Percentiles rank a stretch among this genome's conserved stretches.
Evolutionary conservation across 371 early-diverging fungal species (phyloP).

Genomic region (Rhizopus microsporus): DNA sequence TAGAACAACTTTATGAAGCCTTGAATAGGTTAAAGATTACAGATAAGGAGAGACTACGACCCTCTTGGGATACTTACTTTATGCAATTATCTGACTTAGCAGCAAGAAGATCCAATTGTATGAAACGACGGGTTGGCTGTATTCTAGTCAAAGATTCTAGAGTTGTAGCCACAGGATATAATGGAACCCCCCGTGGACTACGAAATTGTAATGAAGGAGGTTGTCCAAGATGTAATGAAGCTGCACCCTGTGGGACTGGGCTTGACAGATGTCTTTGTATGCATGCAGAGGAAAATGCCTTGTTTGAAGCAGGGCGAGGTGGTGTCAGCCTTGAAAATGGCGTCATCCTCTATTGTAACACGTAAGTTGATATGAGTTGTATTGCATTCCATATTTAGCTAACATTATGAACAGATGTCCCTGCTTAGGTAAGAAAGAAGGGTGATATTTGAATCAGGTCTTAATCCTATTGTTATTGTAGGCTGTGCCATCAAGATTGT

Average conservation of each 20-base stretch:
- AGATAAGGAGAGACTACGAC: slow-evolving; percentile 76
- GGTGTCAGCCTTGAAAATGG: slow-evolving; percentile 65
- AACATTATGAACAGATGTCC: slow-evolving; percentile 53
- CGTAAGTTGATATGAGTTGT: slow-evolving; percentile 42
- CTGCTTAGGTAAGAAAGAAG: slow-evolving; percentile 61
- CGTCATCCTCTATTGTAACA: slow-evolving; percentile 91
- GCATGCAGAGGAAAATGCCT: slow-evolving; percentile 99
- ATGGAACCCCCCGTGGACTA: slow-evolving; percentile 94
- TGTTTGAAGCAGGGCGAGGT: slow-evolving; percentile 92
- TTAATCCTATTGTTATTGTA: slow-evolving; percentile 27
- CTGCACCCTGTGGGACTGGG: slow-evolving; percentile 71
- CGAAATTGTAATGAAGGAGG: slow-evolving; percentile 96
- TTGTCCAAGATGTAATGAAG: slow-evolving; percentile 91
- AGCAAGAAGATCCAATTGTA: slow-evolving; percentile 85
- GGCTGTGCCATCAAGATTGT: slow-evolving; percentile 97
- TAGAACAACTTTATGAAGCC: slow-evolving; percentile 35
- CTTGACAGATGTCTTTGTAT: slow-evolving; percentile 94
- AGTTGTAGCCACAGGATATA: slow-evolving; percentile 97
- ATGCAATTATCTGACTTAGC: slow-evolving; percentile 94
- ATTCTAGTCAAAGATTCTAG: slow-evolving; percentile 89
- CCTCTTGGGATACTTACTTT: slow-evolving; percentile 97
- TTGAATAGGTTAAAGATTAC: slow-evolving; percentile 58
- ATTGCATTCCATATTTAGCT: background rate
- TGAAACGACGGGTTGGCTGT: slow-evolving; percentile 98
- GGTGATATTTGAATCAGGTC: background rate